phyloP scores from a whole-genome alignment of 768 basidiomycete genomes.

The Trametes coccinea region DNA sequence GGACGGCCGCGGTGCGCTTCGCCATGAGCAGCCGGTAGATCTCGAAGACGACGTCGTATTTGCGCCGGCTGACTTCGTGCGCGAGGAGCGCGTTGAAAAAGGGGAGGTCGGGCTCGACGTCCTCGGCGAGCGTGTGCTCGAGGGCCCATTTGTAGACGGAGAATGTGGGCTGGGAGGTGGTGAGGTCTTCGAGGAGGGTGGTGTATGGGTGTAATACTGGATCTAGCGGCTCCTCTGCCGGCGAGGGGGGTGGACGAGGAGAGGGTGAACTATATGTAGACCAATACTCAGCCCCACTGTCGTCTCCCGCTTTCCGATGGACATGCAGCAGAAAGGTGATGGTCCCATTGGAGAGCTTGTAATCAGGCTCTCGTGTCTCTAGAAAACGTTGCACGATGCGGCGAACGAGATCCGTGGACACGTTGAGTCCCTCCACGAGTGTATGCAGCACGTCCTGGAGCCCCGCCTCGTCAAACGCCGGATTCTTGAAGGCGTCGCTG shows the following conservation, averaged over 20 bases:
- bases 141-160: slow-evolving; percentile 29
- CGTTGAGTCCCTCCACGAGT: slow-evolving; percentile 34
- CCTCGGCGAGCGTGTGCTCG: slow-evolving; percentile 39
- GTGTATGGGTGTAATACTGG: slow-evolving; percentile 35
- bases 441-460: slow-evolving; percentile 36
- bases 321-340: slow-evolving; percentile 24
- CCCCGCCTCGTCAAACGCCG: slow-evolving; percentile 20
- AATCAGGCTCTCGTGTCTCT: slow-evolving; percentile 2
- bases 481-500: slow-evolving; percentile 23
- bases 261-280: slow-evolving; percentile 24
- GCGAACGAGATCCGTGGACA: slow-evolving; percentile 18
- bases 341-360: slow-evolving; percentile 19
- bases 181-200: slow-evolving; percentile 40
- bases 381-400: slow-evolving; percentile 19
- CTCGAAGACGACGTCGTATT: slow-evolving; percentile 40
- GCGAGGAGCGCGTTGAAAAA: slow-evolving; percentile 54
- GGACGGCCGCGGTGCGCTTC: slow-evolving; percentile 33
- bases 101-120: slow-evolving; percentile 39
- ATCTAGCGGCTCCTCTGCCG: slow-evolving; percentile 32
- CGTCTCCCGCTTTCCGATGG: slow-evolving; percentile 35
- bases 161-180: slow-evolving; percentile 29
- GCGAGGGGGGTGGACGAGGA: slow-evolving; percentile 4
- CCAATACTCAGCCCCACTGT: slow-evolving; percentile 35
- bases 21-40: slow-evolving; percentile 44
- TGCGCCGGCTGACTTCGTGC: slow-evolving; percentile 35